Conservation (phyloP, 495 filamentous ascomycete species). For the Cenococcum geophilum region DNA sequence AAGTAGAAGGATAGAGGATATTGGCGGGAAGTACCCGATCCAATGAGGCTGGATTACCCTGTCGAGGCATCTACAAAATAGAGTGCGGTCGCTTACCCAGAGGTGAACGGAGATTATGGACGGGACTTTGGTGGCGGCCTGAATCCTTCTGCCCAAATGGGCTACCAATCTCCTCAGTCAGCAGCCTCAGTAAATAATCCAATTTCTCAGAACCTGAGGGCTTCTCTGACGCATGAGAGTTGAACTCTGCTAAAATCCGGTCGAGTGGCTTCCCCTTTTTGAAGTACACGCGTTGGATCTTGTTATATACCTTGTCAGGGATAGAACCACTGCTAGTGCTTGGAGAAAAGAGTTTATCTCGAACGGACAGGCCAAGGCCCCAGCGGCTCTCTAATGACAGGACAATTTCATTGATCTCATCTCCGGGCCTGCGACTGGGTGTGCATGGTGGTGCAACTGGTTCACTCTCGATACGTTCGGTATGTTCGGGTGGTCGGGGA, state of each 20-base stretch:
- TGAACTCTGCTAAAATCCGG: neutral
- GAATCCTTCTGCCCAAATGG: neutral
- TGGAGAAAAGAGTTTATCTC: conserved; percentile 10
- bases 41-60: too few species aligned
- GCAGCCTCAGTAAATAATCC: neutral
- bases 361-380: conserved; percentile 7
- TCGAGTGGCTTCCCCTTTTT: neutral
- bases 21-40: too few species aligned
- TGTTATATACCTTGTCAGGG: conserved; percentile 5
- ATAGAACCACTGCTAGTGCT: neutral
- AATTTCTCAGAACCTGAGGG: neutral
- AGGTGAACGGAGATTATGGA: neutral
- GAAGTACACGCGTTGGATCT: conserved; percentile 13
- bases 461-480: neutral
- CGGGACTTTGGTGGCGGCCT: neutral
- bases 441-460: neutral
- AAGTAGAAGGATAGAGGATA: too few species aligned
- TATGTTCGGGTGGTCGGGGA: neutral
- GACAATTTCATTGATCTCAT: conserved; percentile 13
- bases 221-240: neutral
- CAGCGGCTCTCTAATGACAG: conserved; percentile 6
- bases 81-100: neutral
- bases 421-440: neutral
- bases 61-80: too few species aligned
- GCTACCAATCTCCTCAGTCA: neutral